These are phyloP conservation scores for Cyamopsis tetragonoloba DNA, from an alignment of 306 rosid genomes.

Conservation along the genomic window DNA sequence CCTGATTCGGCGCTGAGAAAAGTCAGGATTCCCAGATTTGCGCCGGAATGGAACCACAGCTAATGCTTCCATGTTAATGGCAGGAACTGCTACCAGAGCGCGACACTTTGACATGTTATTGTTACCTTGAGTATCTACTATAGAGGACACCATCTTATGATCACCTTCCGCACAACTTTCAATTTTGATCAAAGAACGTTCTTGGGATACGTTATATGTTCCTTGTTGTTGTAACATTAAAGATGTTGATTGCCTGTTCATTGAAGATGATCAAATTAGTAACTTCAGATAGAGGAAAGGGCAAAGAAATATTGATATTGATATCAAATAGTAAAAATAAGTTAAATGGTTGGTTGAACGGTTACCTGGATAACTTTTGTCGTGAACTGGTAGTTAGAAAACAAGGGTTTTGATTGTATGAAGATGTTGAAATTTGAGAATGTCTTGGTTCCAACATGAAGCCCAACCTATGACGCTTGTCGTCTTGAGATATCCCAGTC, in stretches of 20 bases:
- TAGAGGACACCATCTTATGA: constrained; percentile 30
- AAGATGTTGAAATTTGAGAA: constrained; percentile 30
- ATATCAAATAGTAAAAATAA: not conserved
- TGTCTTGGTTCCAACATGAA: constrained; percentile 69
- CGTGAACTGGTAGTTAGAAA: constrained; percentile 26
- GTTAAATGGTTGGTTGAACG: not conserved
- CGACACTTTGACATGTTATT: constrained; percentile 46
- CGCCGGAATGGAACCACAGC: constrained; percentile 54
- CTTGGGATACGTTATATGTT: constrained; percentile 39
- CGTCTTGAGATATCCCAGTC: constrained; percentile 67
- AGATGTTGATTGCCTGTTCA: constrained; percentile 49
- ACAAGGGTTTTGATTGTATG: constrained; percentile 33
- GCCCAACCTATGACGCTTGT: constrained; percentile 54
- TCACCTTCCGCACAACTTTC: constrained; percentile 45
- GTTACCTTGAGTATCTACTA: constrained; percentile 36
- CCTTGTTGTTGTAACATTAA: constrained; percentile 40
- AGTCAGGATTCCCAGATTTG: constrained; percentile 57
- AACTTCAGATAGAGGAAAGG: not conserved
- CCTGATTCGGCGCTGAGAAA: constrained; percentile 67
- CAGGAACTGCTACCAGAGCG: constrained; percentile 55
- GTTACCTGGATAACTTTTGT: constrained; percentile 44
- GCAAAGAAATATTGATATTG: not conserved
- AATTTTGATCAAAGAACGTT: constrained; percentile 32
- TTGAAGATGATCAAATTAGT: constrained; percentile 20
- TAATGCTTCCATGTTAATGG: constrained; percentile 53